These are phyloP conservation scores for Xylaria sp. DNA, from an alignment of 2,329 filamentous ascomycete genomes.

Conservation along the genomic window DNA sequence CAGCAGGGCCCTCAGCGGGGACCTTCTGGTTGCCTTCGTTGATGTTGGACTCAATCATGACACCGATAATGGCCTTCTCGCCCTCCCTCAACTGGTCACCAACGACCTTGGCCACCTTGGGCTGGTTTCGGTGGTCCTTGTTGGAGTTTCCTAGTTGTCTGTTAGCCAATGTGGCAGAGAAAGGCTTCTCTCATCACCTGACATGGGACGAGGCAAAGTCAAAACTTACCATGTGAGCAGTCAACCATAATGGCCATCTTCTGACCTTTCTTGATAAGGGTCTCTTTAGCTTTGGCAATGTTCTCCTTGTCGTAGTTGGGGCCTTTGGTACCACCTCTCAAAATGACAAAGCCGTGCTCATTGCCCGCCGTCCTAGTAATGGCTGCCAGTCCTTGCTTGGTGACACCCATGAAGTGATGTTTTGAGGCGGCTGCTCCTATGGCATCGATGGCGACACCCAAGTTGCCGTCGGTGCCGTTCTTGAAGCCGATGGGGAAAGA, in stretches of 20 bases:
- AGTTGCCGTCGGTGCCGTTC: slow-evolving; percentile 94
- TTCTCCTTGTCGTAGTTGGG: slow-evolving; percentile 92
- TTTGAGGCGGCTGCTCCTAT: slow-evolving; percentile 84
- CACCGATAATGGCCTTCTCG: slow-evolving; percentile 87
- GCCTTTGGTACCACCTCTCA: slow-evolving; percentile 88
- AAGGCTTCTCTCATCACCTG: neutral
- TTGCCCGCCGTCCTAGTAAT: slow-evolving; percentile 94
- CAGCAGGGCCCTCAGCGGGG: slow-evolving; percentile 77
- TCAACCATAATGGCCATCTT: slow-evolving; percentile 95
- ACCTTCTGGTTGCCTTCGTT: slow-evolving; percentile 90
- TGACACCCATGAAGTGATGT: slow-evolving; percentile 98
- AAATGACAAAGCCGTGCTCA: slow-evolving; percentile 95
- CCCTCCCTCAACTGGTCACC: slow-evolving; percentile 86
- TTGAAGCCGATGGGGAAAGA: slow-evolving; percentile 99
- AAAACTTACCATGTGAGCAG: slow-evolving; percentile 83
- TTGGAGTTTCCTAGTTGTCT: slow-evolving; percentile 78
- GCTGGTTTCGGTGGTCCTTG: slow-evolving; percentile 98
- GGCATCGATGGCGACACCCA: slow-evolving; percentile 92
- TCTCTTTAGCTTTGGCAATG: slow-evolving; percentile 79
- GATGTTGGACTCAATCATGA: slow-evolving; percentile 99
- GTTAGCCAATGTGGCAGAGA: slow-evolving; percentile 21
- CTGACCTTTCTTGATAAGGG: slow-evolving; percentile 80
- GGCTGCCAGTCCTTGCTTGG: slow-evolving; percentile 93
- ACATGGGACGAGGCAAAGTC: neutral
- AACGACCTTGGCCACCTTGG: slow-evolving; percentile 83